Percentiles rank a stretch among this genome's conserved stretches.
phyloP scores from a whole-genome alignment of 2,329 filamentous ascomycete genomes.

The Onygenales sp. region DNA sequence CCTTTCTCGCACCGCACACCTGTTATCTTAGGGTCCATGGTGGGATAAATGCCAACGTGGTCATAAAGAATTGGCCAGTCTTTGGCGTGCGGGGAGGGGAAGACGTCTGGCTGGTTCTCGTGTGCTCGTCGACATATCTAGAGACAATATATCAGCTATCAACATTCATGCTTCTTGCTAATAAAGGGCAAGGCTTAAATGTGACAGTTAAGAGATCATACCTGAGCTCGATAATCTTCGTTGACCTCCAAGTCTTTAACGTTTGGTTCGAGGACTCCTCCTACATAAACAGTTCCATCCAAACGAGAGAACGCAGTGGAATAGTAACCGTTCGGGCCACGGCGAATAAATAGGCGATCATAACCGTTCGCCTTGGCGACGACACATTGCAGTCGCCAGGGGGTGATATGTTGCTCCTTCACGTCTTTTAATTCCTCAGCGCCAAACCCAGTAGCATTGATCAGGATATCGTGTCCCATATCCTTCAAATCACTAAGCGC shows the following conservation, averaged over 20 bases:
- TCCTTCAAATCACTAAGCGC: neutral
- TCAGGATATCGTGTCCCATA: neutral
- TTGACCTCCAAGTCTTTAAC: neutral
- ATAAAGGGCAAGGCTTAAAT: neutral
- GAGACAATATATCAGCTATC: too few relatives aligned
- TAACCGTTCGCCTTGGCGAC: neutral
- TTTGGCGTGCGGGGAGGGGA: neutral
- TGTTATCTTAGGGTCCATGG: neutral
- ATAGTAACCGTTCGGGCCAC: neutral
- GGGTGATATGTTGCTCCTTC: neutral
- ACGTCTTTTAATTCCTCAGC: neutral
- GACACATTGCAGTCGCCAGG: neutral
- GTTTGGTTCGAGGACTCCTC: neutral
- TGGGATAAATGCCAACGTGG: neutral
- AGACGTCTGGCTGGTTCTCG: neutral
- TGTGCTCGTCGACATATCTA: neutral
- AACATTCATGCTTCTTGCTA: too few relatives aligned
- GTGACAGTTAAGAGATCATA: neutral
- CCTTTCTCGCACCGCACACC: neutral
- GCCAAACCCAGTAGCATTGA: neutral
- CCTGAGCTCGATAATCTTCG: too few relatives aligned
- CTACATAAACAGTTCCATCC: neutral
- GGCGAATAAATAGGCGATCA: neutral
- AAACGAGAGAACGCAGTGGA: neutral
- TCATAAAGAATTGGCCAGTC: neutral